Percentiles rank a stretch among this genome's conserved stretches.
Conservation (phyloP, 139 green algal genomes). For the Haematococcus lacustris region DNA sequence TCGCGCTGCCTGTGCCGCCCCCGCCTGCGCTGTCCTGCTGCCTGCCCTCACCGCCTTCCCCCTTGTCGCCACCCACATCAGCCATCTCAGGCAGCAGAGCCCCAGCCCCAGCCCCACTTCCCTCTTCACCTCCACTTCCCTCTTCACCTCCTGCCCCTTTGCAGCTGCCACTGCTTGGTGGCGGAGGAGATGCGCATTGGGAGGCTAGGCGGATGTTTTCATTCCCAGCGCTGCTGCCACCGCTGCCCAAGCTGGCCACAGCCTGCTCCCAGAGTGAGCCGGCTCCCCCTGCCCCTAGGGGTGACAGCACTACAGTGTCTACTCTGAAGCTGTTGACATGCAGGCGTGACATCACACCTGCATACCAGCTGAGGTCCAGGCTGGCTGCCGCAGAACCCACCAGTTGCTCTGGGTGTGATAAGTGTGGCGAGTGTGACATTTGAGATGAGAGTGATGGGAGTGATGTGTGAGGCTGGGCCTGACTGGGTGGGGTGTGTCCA, state of each 20-base stretch:
- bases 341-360: conserved; percentile 23
- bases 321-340: conserved; percentile 44
- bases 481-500: too few relatives aligned
- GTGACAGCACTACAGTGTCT: conserved; percentile 10
- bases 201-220: too few relatives aligned
- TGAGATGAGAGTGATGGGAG: too few relatives aligned
- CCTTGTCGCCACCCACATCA: background rate
- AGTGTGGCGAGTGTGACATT: too few relatives aligned
- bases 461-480: too few relatives aligned
- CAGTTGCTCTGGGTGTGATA: too few relatives aligned
- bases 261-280: too few relatives aligned
- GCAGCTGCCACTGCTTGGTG: background rate
- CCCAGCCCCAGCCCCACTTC: background rate
- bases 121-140: background rate
- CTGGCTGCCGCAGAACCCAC: too few relatives aligned
- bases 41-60: background rate
- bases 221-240: too few relatives aligned
- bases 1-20: background rate
- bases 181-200: too few relatives aligned
- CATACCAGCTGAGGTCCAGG: too few relatives aligned
- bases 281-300: background rate
- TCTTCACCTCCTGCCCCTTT: background rate
- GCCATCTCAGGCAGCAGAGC: background rate
- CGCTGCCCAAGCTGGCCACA: too few relatives aligned
- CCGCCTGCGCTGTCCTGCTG: background rate